Base-by-base conservation (phyloP, 306 rosid species). In the Phaseolus lunatus region DNA sequence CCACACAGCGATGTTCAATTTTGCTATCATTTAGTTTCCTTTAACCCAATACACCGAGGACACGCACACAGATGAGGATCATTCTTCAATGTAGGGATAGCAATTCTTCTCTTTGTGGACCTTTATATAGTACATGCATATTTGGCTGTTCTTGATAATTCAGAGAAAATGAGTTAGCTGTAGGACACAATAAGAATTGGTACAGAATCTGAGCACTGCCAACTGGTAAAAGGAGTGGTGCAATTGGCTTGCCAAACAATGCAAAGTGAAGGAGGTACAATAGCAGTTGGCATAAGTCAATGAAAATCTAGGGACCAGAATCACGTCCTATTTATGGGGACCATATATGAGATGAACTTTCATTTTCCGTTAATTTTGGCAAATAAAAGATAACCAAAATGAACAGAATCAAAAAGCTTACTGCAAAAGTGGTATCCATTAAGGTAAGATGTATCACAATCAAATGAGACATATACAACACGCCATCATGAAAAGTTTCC, bases 171-270 rank as follows among this genome's bases (percentile, higher is more conserved):
- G 73, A 69, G 81, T 53, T 69, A 68, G 61, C 31, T 19, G 2
- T 70, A 29, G 59, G 58, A 18, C 31, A 65, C 73, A 62, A 26
- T 5, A 23, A 24, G 19, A 41, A 49, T 13, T 49, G 67, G 78
- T 76, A 62, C 81, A 43, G 10, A 37, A 37, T 76, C 26, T 52
- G 50, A 12, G 27, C 74, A 49, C 69, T 76, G 85, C 39, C 67
- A 76, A 74, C 63, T 29, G 62, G 63, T 43, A 76, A 81, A 81
- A 75, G 77, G 35, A 81, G 78, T 66, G 81, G 67, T 53, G 67
- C 67, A 77, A 11, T 56, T 24, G 33, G 71, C 11, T 44, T 59
- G 66, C 48, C 41, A 76, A 64, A 63, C 26, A 49, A 76, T 49
- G 66, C 67, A 41, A 77, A 11, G 74, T 12, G 29, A 52, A 26